phyloP scores from a whole-genome alignment of 2,329 filamentous ascomycete genomes.

The Beauveria sp. region DNA sequence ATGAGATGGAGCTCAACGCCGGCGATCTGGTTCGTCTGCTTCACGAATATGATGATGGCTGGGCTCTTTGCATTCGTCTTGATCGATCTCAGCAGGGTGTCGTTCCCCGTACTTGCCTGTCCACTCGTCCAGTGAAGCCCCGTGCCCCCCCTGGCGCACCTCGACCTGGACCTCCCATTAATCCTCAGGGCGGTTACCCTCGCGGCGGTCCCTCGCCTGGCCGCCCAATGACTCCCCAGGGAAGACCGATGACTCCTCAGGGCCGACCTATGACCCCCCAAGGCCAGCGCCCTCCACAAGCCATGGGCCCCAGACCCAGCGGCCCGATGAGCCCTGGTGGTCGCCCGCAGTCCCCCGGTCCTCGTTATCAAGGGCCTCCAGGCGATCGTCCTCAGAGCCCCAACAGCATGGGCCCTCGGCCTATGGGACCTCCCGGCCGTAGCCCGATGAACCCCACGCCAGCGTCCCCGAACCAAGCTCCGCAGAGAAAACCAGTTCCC shows the following conservation, averaged over 20 bases:
- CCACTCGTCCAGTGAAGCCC: conserved; percentile 83
- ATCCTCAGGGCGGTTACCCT: conserved; percentile 25
- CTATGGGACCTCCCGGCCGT: conserved; percentile 36
- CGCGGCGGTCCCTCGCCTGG: conserved; percentile 20
- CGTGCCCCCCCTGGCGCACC: conserved; percentile 49
- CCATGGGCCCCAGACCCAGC: conserved; percentile 11
- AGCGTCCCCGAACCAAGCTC: conserved; percentile 23
- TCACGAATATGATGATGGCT: conserved; percentile 97
- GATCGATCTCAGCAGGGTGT: conserved; percentile 91
- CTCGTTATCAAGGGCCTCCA: conserved; percentile 23
- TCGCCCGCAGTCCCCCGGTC: conserved; percentile 24
- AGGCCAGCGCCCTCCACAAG: conserved; percentile 33
- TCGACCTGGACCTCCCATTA: conserved; percentile 45
- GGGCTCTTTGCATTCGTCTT: conserved; percentile 87
- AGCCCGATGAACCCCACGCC: conserved; percentile 37
- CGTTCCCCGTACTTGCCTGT: conserved; percentile 86
- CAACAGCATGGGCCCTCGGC: conserved; percentile 29
- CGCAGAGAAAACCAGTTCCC: conserved; percentile 43
- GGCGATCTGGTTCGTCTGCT: conserved; percentile 83
- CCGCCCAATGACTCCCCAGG: conserved; percentile 14
- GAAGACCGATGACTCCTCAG: conserved; percentile 33
- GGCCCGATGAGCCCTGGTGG: conserved; percentile 3
- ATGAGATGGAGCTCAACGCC: conserved; percentile 74
- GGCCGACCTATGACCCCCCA: conserved; percentile 24
- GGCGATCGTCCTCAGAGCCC: conserved; percentile 33